Conservation (phyloP, 1,284 basidiomycete species). For the Microbotryomycetes sp. region DNA sequence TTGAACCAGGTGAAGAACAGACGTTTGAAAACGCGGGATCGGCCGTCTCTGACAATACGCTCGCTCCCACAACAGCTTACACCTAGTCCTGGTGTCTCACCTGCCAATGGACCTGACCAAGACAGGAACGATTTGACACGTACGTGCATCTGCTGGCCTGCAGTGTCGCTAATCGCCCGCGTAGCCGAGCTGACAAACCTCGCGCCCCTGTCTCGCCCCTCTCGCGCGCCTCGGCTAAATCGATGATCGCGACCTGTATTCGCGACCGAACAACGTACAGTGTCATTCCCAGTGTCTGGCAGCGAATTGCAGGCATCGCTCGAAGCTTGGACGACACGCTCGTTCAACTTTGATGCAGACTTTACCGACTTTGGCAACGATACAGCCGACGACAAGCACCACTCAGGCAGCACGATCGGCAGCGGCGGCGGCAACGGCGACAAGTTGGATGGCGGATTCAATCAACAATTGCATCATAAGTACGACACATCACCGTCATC, state of each 20-base stretch:
- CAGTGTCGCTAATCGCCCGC: background rate
- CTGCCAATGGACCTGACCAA: background rate
- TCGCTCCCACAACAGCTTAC: background rate
- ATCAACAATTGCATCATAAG: conserved; percentile 1
- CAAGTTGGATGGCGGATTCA: background rate
- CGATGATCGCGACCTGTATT: too few species aligned
- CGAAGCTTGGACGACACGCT: conserved; percentile 73
- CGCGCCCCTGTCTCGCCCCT: background rate
- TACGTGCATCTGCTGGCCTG: background rate
- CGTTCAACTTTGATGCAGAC: conserved; percentile 59
- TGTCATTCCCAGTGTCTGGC: conserved; percentile 30
- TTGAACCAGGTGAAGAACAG: background rate
- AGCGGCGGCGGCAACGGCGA: background rate
- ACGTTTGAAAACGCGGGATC: background rate
- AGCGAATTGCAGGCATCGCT: conserved; percentile 65
- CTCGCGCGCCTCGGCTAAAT: too few species aligned
- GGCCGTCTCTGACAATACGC: background rate
- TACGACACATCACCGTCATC: background rate
- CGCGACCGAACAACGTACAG: too few species aligned
- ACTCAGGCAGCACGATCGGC: background rate
- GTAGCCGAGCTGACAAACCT: background rate
- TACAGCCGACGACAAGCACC: background rate
- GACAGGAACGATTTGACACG: background rate
- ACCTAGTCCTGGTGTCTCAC: background rate
- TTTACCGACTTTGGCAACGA: conserved; percentile 47